These are phyloP conservation scores for Quercus berberidifolia DNA, from an alignment of 306 rosid genomes.

Conservation along the genomic window DNA sequence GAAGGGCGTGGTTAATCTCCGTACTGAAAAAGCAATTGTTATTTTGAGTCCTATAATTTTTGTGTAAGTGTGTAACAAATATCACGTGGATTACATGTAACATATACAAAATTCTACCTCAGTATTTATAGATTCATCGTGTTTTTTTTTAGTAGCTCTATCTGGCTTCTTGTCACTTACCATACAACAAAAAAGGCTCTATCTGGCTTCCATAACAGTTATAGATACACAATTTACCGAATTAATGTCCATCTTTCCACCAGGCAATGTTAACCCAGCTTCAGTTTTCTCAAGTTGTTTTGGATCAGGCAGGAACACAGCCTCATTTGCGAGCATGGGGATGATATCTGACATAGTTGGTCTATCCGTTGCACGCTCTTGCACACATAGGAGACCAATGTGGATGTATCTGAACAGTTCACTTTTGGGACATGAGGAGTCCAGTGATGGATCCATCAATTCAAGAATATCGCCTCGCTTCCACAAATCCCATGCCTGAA, in stretches of 20 bases:
- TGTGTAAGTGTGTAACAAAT: too few relatives aligned
- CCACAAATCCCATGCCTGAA: constrained; percentile 29
- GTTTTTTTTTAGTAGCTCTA: too few relatives aligned
- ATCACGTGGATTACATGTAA: too few relatives aligned
- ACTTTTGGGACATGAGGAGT: constrained; percentile 14
- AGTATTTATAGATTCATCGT: too few relatives aligned
- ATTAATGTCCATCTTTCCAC: neutral
- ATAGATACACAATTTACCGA: constrained; percentile 17
- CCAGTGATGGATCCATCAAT: constrained; percentile 8
- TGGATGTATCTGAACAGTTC: constrained; percentile 8
- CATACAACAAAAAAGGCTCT: neutral
- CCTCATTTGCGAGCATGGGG: constrained; percentile 21
- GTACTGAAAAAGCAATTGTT: too few relatives aligned
- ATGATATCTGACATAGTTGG: constrained; percentile 30
- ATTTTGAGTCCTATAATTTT: too few relatives aligned
- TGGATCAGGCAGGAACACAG: constrained; percentile 14
- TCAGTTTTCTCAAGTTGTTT: constrained; percentile 24
- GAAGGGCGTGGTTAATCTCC: too few relatives aligned
- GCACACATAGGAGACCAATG: constrained; percentile 30
- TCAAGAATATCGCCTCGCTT: constrained; percentile 9
- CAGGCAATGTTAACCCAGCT: neutral
- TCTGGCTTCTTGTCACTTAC: too few relatives aligned
- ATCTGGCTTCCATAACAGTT: constrained; percentile 27
- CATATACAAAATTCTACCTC: too few relatives aligned
- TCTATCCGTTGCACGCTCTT: constrained; percentile 18